These are phyloP conservation scores for Cordyceps fumosorosea DNA, from an alignment of 2,329 filamentous ascomycete species.

Conservation along the genomic window DNA sequence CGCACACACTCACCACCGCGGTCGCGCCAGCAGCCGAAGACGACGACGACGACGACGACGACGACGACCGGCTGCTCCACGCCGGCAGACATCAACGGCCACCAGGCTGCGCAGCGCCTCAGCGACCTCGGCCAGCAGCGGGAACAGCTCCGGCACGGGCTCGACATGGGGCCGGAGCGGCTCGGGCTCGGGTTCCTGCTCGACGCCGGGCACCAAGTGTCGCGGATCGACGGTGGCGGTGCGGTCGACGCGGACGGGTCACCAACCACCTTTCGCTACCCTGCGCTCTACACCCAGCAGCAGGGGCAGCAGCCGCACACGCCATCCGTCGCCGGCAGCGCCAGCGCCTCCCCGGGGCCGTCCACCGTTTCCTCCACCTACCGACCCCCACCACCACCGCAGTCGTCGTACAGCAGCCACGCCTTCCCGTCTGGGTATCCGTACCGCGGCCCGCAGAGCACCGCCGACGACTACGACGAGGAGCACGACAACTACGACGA, in stretches of 20 bases:
- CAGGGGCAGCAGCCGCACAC: neutral
- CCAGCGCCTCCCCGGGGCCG: neutral
- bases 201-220: slow-evolving; percentile 49
- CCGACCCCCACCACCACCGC: neutral
- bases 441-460: neutral
- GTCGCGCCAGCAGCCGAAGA: neutral
- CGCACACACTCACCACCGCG: neutral
- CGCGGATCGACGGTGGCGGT: slow-evolving; percentile 44
- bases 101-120: neutral
- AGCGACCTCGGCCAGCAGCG: slow-evolving; percentile 38
- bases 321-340: neutral
- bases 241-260: slow-evolving; percentile 36
- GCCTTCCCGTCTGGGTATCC: neutral
- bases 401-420: neutral
- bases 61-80: neutral
- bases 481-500: neutral
- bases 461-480: neutral
- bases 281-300: neutral
- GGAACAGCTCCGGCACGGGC: slow-evolving; percentile 43
- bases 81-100: neutral
- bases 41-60: neutral
- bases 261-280: slow-evolving; percentile 12
- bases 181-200: slow-evolving; percentile 70
- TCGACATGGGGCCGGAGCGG: slow-evolving; percentile 59
- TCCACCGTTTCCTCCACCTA: neutral